Percentiles rank a stretch among this genome's conserved stretches.
phyloP scores from a whole-genome alignment of 352 stramenopile species.

The Globisporangium rhizosaccharum region DNA sequence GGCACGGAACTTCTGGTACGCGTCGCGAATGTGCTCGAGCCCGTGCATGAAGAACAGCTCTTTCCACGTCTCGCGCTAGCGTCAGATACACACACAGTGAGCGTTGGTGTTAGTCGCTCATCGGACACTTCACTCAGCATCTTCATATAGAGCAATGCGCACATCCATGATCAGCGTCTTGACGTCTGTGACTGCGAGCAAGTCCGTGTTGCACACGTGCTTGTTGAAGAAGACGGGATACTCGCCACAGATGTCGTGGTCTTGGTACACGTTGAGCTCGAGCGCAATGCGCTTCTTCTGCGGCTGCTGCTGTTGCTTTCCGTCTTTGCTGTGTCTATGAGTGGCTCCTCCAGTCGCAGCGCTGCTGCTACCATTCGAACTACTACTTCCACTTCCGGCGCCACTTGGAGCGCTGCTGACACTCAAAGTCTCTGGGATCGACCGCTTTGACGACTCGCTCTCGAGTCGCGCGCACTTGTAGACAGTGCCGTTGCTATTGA shows the following conservation, averaged over 20 bases:
- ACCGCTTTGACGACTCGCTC: slow-evolving; percentile 23
- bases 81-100: not conserved
- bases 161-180: slow-evolving; percentile 80
- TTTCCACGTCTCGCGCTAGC: slow-evolving; percentile 55
- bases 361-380: slow-evolving; percentile 13
- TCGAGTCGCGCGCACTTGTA: slow-evolving; percentile 43
- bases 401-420: slow-evolving; percentile 2
- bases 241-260: slow-evolving; percentile 76
- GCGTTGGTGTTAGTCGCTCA: not conserved
- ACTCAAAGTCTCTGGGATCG: slow-evolving; percentile 19
- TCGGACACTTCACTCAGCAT: not conserved
- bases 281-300: slow-evolving; percentile 45
- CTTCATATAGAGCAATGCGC: slow-evolving; percentile 7
- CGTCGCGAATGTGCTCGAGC: slow-evolving; percentile 54
- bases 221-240: slow-evolving; percentile 65
- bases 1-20: slow-evolving; percentile 49
- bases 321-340: slow-evolving; percentile 9
- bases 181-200: slow-evolving; percentile 66
- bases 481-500: slow-evolving; percentile 61
- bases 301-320: slow-evolving; percentile 18
- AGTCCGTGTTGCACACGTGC: slow-evolving; percentile 47
- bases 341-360: not conserved
- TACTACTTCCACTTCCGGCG: slow-evolving; percentile 13
- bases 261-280: slow-evolving; percentile 74
- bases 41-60: slow-evolving; percentile 76